A percentile compares a stretch with the other conserved stretches of the same genome.
phyloP scores from a whole-genome alignment of 2,329 filamentous ascomycete genomes.

The Scedosporium apiospermum region DNA sequence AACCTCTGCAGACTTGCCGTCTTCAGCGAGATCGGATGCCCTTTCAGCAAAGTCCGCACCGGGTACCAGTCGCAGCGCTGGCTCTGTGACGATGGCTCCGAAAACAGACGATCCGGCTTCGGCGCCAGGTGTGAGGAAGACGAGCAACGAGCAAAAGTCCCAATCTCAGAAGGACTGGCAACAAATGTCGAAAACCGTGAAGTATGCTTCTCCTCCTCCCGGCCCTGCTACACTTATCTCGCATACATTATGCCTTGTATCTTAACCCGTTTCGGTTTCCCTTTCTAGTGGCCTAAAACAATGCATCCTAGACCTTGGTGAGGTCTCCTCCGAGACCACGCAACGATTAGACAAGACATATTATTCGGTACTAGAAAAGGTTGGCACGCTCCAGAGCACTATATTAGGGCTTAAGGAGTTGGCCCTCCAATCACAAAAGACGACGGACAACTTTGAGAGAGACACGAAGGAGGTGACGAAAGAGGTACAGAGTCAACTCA shows the following conservation, averaged over 20 bases:
- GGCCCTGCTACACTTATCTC: neutral
- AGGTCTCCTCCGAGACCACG: slow-evolving; percentile 53
- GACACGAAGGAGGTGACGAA: slow-evolving; percentile 49
- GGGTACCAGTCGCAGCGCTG: slow-evolving; percentile 32
- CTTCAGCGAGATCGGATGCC: slow-evolving; percentile 31
- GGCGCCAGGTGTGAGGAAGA: slow-evolving; percentile 9
- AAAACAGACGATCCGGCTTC: neutral
- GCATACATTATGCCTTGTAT: neutral
- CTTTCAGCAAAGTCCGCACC: slow-evolving; percentile 33
- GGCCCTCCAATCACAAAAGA: slow-evolving; percentile 48
- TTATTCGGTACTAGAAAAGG: slow-evolving; percentile 61
- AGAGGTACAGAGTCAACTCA: slow-evolving; percentile 53
- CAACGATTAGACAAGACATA: slow-evolving; percentile 64
- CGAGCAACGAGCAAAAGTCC: slow-evolving; percentile 27
- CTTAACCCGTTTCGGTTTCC: slow-evolving; percentile 13
- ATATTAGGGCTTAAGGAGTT: slow-evolving; percentile 57
- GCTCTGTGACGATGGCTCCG: slow-evolving; percentile 10
- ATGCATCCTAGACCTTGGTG: slow-evolving; percentile 43
- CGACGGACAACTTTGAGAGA: slow-evolving; percentile 48
- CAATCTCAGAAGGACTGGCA: slow-evolving; percentile 26
- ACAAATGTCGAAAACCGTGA: slow-evolving; percentile 21
- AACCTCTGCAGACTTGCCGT: neutral
- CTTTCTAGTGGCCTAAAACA: slow-evolving; percentile 37
- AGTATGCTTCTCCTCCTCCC: slow-evolving; percentile 22
- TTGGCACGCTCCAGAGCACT: slow-evolving; percentile 53